Evolutionary conservation across 176 grass and related monocot species (phyloP), one percentile per base, ranked within the genome.

Genomic region (Triticum monococcum): DNA sequence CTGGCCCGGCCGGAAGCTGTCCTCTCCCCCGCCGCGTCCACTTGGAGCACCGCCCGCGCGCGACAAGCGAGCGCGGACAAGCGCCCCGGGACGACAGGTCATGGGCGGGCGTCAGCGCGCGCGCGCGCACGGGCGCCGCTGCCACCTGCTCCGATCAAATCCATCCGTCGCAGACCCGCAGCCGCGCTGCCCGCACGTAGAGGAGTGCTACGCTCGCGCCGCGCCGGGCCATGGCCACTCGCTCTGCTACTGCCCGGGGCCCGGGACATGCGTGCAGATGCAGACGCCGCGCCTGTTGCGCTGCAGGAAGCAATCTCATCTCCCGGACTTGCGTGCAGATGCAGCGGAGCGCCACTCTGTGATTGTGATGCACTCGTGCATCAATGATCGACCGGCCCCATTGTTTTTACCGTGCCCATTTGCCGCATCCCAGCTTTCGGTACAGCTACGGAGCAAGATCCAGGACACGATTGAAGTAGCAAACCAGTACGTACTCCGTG

Each of bases 11-110:
- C 45, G 52, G 52, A 56, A 3, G 7, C 5, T 26, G 16, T 9
- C 36, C 33, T 26, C 23, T 9, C 36, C 33, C 28, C 48, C 54
- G 77, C 30, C 54, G 31, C 8, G 22, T 78, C 79, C 88, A 64
- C 79, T 41, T 83, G 84, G 84, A 87, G 88, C 69, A 12, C 72
- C 59, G 59, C 35, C 14, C 68, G 13, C 5, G 14, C 33, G 22
- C 69, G 83, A 81, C 82, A 75, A 75, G 32, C 31, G 41, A 23
- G 68, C 59, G 20, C 25, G 69, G 31, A 86, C 89, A 83, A 65
- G 56, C 84, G 38, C 26, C 52, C 40, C 64, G 16, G 7, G 72
- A 82, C 72, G 72, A 82, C 72, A 68, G 28, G 8, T 9, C 64
- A 40, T 16, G 13, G 46, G 48, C 31, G 12, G 45, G 50, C 32